These are phyloP conservation scores for Thozetella sp. DNA, from an alignment of 495 filamentous ascomycete species.

Conservation along the genomic window DNA sequence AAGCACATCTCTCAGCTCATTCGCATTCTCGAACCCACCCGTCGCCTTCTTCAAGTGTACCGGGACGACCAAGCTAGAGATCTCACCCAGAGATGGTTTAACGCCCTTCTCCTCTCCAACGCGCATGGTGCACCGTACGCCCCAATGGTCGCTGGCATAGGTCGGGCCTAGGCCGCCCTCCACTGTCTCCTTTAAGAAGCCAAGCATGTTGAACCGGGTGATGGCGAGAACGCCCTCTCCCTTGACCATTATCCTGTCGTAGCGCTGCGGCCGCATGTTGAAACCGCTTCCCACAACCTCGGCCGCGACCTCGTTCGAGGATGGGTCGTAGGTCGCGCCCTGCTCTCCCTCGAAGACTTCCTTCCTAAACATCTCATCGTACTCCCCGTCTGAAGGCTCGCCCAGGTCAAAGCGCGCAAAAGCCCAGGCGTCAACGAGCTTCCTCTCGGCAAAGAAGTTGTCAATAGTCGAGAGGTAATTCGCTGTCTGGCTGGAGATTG, in stretches of 20 bases:
- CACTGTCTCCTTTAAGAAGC: conserved; percentile 25
- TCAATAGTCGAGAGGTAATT: conserved; percentile 32
- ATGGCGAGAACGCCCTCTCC: conserved; percentile 34
- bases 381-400: conserved; percentile 14
- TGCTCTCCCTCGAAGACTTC: conserved; percentile 48
- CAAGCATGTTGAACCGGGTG: conserved; percentile 48
- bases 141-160: conserved; percentile 60
- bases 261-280: conserved; percentile 55
- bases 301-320: conserved; percentile 48
- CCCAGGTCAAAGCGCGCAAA: conserved; percentile 30
- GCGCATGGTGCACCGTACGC: conserved; percentile 44
- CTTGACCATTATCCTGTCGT: conserved; percentile 55
- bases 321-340: conserved; percentile 59
- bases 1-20: conserved; percentile 25
- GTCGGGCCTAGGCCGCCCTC: conserved; percentile 9
- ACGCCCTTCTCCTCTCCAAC: conserved; percentile 11
- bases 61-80: conserved; percentile 16
- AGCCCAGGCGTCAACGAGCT: conserved; percentile 44
- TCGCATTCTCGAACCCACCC: conserved; percentile 13
- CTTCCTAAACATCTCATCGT: conserved; percentile 9
- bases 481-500: conserved; percentile 38
- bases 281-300: conserved; percentile 34
- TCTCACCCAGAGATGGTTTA: conserved; percentile 10
- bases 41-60: conserved; percentile 23
- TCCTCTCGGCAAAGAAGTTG: conserved; percentile 24